A percentile compares a stretch with the other conserved stretches of the same genome.
Conservation (phyloP, 805 yeast species). For the Barnettozyma californica region DNA sequence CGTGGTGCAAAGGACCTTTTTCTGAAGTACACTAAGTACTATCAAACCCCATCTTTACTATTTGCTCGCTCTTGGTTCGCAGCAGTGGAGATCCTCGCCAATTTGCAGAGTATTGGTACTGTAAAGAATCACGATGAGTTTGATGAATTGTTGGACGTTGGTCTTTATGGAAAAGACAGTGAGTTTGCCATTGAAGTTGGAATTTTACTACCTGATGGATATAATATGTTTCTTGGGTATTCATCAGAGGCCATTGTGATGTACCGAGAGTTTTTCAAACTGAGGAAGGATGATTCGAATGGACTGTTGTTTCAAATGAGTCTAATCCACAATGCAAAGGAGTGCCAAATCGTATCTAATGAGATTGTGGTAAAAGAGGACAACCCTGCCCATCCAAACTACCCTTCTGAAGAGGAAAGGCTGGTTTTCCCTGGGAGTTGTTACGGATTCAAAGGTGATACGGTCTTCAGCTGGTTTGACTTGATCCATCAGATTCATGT, state of each 20-base stretch:
- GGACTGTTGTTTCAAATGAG: conserved; percentile 21
- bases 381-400: conserved; percentile 20
- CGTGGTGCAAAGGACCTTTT: conserved; percentile 61
- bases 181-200: conserved; percentile 21
- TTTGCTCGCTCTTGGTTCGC: conserved; percentile 53
- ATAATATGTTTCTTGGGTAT: conserved; percentile 25
- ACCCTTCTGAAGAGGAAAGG: conserved; percentile 3
- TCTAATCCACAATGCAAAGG: conserved; percentile 25
- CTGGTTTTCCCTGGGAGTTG: conserved; percentile 16
- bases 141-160: conserved; percentile 27
- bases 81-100: conserved; percentile 53
- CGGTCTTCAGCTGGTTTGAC: conserved; percentile 25
- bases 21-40: conserved; percentile 36
- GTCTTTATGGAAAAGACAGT: conserved; percentile 18
- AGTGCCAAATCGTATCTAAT: conserved; percentile 19
- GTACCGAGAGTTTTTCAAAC: conserved; percentile 23
- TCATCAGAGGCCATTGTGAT: conserved; percentile 25
- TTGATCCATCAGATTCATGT: conserved; percentile 30
- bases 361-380: conserved; percentile 11
- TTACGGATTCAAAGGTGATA: conserved; percentile 16
- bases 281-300: conserved; percentile 14
- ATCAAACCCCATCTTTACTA: conserved; percentile 30
- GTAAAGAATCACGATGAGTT: conserved; percentile 43
- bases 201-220: conserved; percentile 22
- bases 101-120: conserved; percentile 49